phyloP scores from a whole-genome alignment of 306 rosid genomes.

The Luffa acutangula region DNA sequence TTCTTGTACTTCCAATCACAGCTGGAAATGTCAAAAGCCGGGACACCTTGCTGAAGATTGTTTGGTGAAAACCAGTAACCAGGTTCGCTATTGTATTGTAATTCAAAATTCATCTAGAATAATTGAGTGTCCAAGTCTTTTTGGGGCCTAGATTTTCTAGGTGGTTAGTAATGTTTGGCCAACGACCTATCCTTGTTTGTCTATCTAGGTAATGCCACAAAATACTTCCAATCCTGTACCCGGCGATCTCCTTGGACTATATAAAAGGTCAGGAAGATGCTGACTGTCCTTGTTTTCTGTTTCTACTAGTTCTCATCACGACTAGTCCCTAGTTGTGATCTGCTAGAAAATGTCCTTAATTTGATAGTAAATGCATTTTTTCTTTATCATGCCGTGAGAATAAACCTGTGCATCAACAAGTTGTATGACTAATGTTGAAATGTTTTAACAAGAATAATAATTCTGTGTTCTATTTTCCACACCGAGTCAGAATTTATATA shows the following conservation, averaged over 20 bases:
- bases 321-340: background rate
- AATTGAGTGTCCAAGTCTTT: slow-evolving; percentile 1
- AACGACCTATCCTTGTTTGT: background rate
- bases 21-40: slow-evolving; percentile 84
- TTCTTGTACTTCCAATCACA: slow-evolving; percentile 21
- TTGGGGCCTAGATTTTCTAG: background rate
- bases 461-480: background rate
- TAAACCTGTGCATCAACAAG: background rate
- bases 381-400: background rate
- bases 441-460: background rate
- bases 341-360: background rate
- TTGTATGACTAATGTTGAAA: background rate
- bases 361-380: background rate
- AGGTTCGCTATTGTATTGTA: slow-evolving; percentile 27
- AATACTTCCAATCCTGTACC: slow-evolving; percentile 34
- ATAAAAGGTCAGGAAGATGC: slow-evolving; percentile 39
- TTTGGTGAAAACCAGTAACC: slow-evolving; percentile 34
- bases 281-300: background rate
- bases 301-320: background rate
- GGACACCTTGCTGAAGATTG: slow-evolving; percentile 92
- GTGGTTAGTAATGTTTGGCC: background rate
- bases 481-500: background rate
- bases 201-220: slow-evolving; percentile 35
- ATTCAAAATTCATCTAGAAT: background rate
- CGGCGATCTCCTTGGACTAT: slow-evolving; percentile 53